These are phyloP conservation scores for Ganoderma leucocontextum DNA, from an alignment of 1,284 basidiomycete species.

Conservation along the genomic window DNA sequence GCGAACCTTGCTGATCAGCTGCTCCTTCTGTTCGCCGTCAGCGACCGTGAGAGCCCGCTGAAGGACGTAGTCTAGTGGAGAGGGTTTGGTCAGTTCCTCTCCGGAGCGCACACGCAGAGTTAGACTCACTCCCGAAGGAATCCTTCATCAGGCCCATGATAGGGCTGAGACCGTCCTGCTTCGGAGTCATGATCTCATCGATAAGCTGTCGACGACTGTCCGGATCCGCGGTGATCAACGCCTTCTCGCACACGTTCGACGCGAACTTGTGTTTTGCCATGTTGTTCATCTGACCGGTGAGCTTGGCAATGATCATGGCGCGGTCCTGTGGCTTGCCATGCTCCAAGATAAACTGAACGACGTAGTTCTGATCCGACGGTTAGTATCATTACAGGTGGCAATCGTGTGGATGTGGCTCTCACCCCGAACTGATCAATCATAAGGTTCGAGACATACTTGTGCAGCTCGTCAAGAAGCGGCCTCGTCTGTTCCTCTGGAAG, in stretches of 20 bases:
- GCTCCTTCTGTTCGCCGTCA: slow-evolving; percentile 75
- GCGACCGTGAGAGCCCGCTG: slow-evolving; percentile 79
- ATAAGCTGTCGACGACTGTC: slow-evolving; percentile 76
- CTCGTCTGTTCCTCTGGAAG: slow-evolving; percentile 76
- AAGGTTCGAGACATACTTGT: slow-evolving; percentile 72
- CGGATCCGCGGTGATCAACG: slow-evolving; percentile 72
- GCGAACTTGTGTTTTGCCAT: slow-evolving; percentile 95
- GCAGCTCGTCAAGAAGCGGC: slow-evolving; percentile 87
- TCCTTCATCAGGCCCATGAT: slow-evolving; percentile 90
- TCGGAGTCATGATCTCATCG: slow-evolving; percentile 81
- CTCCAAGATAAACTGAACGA: slow-evolving; percentile 93
- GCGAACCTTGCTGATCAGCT: slow-evolving; percentile 67
- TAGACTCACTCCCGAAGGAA: slow-evolving; percentile 82
- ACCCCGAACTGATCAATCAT: slow-evolving; percentile 94
- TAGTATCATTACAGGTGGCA: slow-evolving; percentile 23
- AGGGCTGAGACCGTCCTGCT: slow-evolving; percentile 67
- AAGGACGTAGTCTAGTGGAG: slow-evolving; percentile 76
- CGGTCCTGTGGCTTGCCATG: slow-evolving; percentile 80
- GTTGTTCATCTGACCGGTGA: slow-evolving; percentile 82
- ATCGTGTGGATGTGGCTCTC: slow-evolving; percentile 38
- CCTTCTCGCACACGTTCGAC: slow-evolving; percentile 97
- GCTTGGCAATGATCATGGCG: slow-evolving; percentile 70
- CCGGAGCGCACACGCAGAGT: neutral
- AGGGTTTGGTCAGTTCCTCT: slow-evolving; percentile 4
- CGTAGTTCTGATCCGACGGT: slow-evolving; percentile 77